These are phyloP conservation scores for Stramenopiles sp. DNA, from an alignment of 352 stramenopile species.

Conservation along the genomic window DNA sequence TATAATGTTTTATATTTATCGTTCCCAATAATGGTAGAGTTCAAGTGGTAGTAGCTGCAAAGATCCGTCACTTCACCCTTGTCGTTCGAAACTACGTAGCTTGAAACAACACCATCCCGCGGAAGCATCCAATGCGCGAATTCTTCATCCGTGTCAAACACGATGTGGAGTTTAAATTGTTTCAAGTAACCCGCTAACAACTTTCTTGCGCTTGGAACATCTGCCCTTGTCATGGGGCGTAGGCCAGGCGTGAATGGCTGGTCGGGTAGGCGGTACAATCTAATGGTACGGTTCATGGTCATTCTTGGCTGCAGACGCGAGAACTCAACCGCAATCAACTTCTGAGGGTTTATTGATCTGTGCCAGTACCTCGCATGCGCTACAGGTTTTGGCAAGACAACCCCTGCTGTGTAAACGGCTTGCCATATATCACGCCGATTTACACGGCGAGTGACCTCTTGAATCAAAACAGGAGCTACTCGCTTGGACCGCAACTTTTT, in stretches of 20 bases:
- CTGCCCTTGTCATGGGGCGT: slow-evolving; percentile 33
- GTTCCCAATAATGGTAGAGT: slow-evolving; percentile 81
- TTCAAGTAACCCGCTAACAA: slow-evolving; percentile 36
- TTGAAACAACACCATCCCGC: slow-evolving; percentile 73
- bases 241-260: slow-evolving; percentile 32
- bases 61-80: slow-evolving; percentile 71
- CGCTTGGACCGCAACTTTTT: slow-evolving; percentile 89
- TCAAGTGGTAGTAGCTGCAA: slow-evolving; percentile 90
- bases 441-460: slow-evolving; percentile 95
- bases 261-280: slow-evolving; percentile 56
- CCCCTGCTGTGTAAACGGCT: slow-evolving; percentile 93
- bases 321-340: slow-evolving; percentile 94
- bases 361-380: slow-evolving; percentile 86
- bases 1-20: slow-evolving; percentile 81
- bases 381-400: slow-evolving; percentile 83
- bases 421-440: slow-evolving; percentile 74
- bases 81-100: slow-evolving; percentile 51
- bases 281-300: slow-evolving; percentile 79
- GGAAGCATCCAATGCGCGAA: slow-evolving; percentile 92
- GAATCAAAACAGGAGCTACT: slow-evolving; percentile 92
- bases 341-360: slow-evolving; percentile 88
- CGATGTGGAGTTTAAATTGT: slow-evolving; percentile 49
- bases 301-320: slow-evolving; percentile 65
- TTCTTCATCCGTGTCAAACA: slow-evolving; percentile 64
- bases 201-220: slow-evolving; percentile 39